phyloP scores from a whole-genome alignment of 2,329 filamentous ascomycete genomes.

The Penicillium sp. region DNA sequence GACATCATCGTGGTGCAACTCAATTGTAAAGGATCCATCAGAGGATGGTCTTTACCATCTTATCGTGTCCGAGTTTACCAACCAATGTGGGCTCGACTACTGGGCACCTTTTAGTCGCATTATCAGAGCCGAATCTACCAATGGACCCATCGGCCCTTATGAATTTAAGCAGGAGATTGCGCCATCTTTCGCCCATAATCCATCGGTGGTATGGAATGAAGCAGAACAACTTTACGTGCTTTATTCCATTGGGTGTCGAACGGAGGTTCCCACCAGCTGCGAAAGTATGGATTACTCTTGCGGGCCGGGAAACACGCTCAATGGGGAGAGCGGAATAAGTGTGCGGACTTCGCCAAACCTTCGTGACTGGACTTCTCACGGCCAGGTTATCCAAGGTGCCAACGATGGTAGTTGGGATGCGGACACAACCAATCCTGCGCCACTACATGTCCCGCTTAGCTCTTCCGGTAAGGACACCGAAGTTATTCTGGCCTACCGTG shows the following conservation, averaged over 20 bases:
- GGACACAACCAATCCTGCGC: conserved; percentile 14
- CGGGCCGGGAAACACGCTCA: conserved; percentile 9
- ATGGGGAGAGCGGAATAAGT: conserved; percentile 16
- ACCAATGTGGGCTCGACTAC: conserved; percentile 48
- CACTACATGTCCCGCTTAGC: conserved; percentile 1
- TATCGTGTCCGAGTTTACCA: conserved; percentile 46
- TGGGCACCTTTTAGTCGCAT: conserved; percentile 50
- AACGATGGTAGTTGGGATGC: conserved; percentile 9
- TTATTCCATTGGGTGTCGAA: conserved; percentile 46
- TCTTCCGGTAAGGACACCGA: not conserved
- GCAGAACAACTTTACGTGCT: conserved; percentile 47
- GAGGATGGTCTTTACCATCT: conserved; percentile 46
- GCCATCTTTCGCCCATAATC: conserved; percentile 49
- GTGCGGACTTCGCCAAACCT: conserved; percentile 12
- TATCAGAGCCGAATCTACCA: conserved; percentile 48
- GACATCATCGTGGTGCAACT: conserved; percentile 51
- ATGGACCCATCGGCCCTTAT: conserved; percentile 46
- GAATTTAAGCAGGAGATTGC: conserved; percentile 42
- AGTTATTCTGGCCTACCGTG: conserved; percentile 12
- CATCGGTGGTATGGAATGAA: conserved; percentile 44
- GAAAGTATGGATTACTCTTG: conserved; percentile 10
- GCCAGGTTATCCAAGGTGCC: conserved; percentile 8
- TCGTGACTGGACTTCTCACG: conserved; percentile 4
- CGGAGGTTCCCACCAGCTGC: conserved; percentile 25
- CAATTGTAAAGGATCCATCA: conserved; percentile 45